Evolutionary conservation across 2,329 filamentous ascomycete species (phyloP), one percentile per base, ranked within the genome.

Genomic region (Penicillium sp.): DNA sequence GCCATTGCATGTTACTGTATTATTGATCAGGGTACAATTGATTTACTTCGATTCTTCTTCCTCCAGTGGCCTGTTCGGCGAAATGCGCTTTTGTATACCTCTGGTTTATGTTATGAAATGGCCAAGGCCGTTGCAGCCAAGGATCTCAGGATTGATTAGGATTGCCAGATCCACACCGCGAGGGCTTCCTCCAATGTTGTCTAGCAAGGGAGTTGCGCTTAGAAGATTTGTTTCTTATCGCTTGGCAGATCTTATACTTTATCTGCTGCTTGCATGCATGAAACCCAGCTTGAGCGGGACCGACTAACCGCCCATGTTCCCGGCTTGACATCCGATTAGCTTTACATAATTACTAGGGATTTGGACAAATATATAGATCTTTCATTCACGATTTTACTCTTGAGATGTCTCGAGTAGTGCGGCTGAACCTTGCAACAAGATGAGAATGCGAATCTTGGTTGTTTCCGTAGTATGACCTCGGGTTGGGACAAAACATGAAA

Each of bases 1-100:
- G 21, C 54, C 56, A 58, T 63, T 61, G 62, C 56, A 58, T 61
- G 56, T 52, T 62, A 65, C 54, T 70, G 66, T 71, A 69, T 65
- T 66, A 70, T 71, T 71, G 62, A 52, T 37, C 50, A 33, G 16
- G 31, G 35, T 19, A 47, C 21, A 46, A 53, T 35, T 37, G 16
- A 26, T 13, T 26, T 21, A 35, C 35, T 26, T 53, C 16, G 9
- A 24, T 42, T 39, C 5, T 29, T 42, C 11, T 14, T 22, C 10
- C 11, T 14, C 10, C 11, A 22, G 11, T 42, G 39, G 10, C 22
- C 27, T 24, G 16, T 31, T 29, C n/a, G n/a, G 16, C 6, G 4
- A 39, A 39, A 19, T 10, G 10, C 3, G 3, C n/a, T 9, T 11
- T 33, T 7, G 4, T 33, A 33, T 7, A 6, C 4, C 31, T 33